Conservation (phyloP, 768 basidiomycete species). For the Hygrophorus russula region DNA sequence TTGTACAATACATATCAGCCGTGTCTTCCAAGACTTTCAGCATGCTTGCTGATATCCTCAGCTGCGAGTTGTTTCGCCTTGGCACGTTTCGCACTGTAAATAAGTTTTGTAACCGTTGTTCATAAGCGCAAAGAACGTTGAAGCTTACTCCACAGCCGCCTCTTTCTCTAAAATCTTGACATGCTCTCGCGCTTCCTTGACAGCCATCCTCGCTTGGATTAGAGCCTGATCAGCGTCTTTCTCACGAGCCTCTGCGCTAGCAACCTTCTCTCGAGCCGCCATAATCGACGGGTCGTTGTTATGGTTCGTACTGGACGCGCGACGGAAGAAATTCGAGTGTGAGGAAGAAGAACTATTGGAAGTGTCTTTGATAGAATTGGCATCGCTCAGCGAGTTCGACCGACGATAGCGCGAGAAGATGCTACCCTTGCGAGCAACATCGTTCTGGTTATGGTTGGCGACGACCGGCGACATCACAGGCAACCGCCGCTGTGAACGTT, state of each 20-base stretch:
- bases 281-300: slow-evolving; percentile 33
- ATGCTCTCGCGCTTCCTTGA: slow-evolving; percentile 36
- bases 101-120: slow-evolving; percentile 5
- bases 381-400: slow-evolving; percentile 9
- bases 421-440: slow-evolving; percentile 16
- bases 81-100: slow-evolving; percentile 32
- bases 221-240: slow-evolving; percentile 40
- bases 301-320: slow-evolving; percentile 1
- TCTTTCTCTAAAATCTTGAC: slow-evolving; percentile 39
- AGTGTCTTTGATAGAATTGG: slow-evolving; percentile 1
- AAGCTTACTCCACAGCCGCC: slow-evolving; percentile 40
- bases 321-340: not conserved
- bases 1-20: no score
- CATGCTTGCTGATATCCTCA: slow-evolving; percentile 37
- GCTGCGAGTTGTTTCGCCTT: slow-evolving; percentile 43
- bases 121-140: not conserved
- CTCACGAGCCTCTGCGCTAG: slow-evolving; percentile 40
- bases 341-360: slow-evolving; percentile 4
- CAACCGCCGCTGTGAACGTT: no score
- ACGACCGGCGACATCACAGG: not conserved
- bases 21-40: slow-evolving; percentile 9
- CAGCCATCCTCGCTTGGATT: slow-evolving; percentile 30
- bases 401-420: slow-evolving; percentile 15
- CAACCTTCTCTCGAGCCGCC: slow-evolving; percentile 37
- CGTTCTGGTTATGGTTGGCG: not conserved